Evolutionary conservation across 73 alveolate species (phyloP).

Genomic region (Paramecium caudatum): DNA sequence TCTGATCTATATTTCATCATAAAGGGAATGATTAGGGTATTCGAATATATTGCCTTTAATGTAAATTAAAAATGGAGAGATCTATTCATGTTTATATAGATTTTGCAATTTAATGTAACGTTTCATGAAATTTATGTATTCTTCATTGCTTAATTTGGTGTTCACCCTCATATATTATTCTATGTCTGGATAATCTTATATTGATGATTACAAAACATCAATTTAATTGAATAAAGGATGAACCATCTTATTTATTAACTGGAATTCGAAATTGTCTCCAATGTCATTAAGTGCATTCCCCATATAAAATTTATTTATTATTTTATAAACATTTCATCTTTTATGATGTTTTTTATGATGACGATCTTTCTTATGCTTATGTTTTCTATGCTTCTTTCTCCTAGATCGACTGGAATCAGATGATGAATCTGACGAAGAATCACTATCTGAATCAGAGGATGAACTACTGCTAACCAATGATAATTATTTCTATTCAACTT

Average conservation of each 20-base stretch:
- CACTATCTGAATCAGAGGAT: slow-evolving; percentile 40
- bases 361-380: slow-evolving; percentile 18
- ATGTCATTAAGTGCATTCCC: slow-evolving; percentile 16
- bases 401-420: slow-evolving; percentile 14
- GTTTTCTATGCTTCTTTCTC: slow-evolving; percentile 23
- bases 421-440: slow-evolving; percentile 43
- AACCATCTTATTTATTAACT: not conserved
- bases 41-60: not conserved
- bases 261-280: not conserved
- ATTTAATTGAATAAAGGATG: slow-evolving; percentile 16
- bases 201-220: not conserved
- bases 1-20: slow-evolving; percentile 8
- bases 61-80: not conserved
- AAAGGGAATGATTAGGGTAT: not conserved
- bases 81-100: not conserved
- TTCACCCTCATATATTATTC: not conserved
- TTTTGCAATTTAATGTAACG: not conserved
- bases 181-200: not conserved
- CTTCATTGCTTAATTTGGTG: slow-evolving; percentile 7
- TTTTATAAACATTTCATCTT: slow-evolving; percentile 36
- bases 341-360: slow-evolving; percentile 38
- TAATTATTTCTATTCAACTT: not conserved
- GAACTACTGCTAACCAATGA: not conserved
- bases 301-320: slow-evolving; percentile 4
- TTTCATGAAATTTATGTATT: not conserved